Evolutionary conservation across 2,329 filamentous ascomycete genomes (phyloP), one percentile per base, ranked within the genome.

Genomic region (Cordyceps farinosa): DNA sequence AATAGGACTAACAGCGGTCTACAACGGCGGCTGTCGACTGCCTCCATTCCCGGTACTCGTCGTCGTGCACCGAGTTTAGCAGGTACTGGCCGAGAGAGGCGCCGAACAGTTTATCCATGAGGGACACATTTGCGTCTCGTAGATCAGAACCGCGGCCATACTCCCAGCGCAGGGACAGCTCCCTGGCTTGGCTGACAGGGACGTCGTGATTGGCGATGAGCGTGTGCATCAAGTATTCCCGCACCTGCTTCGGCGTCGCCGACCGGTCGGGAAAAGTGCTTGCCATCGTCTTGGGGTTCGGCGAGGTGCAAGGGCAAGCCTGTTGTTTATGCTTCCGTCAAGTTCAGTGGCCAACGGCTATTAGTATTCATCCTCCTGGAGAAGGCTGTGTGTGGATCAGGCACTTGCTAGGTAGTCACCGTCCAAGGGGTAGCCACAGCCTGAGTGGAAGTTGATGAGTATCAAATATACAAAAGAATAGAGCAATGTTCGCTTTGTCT

Each of bases 81-180:
- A 53, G 15, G 51, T 27, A 40, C 7, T 3, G 9, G 51, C 51
- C 51, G 27, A 53, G 13, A 29, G 48, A 9, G 29, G 4, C 1
- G 48, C 29, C 48, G 10, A 51, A 11, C 30, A 51, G 13, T 2
- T 4, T 32, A 13, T 1, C 15, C 29, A 51, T 2, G 15, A 32
- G 6, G 3, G 3, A 51, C 29, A 2, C 2, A 11, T 32, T 29
- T 11, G 34, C 2, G 30, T 53, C 34, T 53, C 10, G 51, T 38
- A 53, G 34, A 40, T 40, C 51, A 40, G 51, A 53, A 34, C 51
- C 51, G n/a, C 51, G 51, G 29, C 51, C 51, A 40, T 53, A 38
- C n/a, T 53, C 3, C 51, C 51, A 53, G 51, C 34, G 2, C 5
- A 53, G 34, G 51, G 51, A 32, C 34, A 53, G 10, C 15, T 53